Evolutionary conservation across 192 early-diverging fungal genomes (phyloP).

Genomic region (Coemansia sp.): DNA sequence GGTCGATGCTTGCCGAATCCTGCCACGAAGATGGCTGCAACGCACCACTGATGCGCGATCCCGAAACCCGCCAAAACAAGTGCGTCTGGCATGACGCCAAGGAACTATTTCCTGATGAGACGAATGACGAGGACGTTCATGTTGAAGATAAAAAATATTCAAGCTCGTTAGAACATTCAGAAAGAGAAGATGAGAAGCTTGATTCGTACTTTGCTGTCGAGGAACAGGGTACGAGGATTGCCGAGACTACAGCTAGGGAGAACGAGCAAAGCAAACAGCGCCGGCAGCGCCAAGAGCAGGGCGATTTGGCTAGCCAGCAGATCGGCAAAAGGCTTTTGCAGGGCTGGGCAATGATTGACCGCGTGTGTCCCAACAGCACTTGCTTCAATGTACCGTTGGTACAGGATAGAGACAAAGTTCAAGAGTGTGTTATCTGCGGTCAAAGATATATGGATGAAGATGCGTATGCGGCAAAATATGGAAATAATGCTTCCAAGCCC

Average conservation of each 20-base stretch:
- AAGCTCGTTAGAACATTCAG: not conserved
- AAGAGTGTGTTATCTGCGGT: constrained; percentile 40
- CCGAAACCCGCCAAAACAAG: constrained; percentile 22
- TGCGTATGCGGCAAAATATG: constrained; percentile 30
- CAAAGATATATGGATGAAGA: constrained; percentile 44
- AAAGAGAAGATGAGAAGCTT: constrained; percentile 23
- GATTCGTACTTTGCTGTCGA: not conserved
- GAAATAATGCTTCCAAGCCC: constrained; percentile 1
- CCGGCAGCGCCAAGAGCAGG: constrained; percentile 25
- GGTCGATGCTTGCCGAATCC: constrained; percentile 49
- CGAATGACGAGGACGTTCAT: constrained; percentile 2
- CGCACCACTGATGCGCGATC: constrained; percentile 43
- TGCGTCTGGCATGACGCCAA: constrained; percentile 47
- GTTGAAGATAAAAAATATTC: not conserved
- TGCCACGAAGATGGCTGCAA: constrained; percentile 31
- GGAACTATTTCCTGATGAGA: constrained; percentile 44
- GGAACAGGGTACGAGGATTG: not conserved
- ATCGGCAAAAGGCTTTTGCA: constrained; percentile 44
- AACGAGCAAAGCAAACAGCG: constrained; percentile 5
- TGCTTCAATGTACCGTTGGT: constrained; percentile 41
- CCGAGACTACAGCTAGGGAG: not conserved
- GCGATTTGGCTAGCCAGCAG: constrained; percentile 36
- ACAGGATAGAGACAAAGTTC: constrained; percentile 25
- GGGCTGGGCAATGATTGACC: constrained; percentile 48
- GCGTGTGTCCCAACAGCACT: constrained; percentile 25